Percentiles rank a stretch among this genome's conserved stretches.
These are phyloP conservation scores for Metschnikowia proteae DNA, from an alignment of 805 yeast species.

Conservation along the genomic window DNA sequence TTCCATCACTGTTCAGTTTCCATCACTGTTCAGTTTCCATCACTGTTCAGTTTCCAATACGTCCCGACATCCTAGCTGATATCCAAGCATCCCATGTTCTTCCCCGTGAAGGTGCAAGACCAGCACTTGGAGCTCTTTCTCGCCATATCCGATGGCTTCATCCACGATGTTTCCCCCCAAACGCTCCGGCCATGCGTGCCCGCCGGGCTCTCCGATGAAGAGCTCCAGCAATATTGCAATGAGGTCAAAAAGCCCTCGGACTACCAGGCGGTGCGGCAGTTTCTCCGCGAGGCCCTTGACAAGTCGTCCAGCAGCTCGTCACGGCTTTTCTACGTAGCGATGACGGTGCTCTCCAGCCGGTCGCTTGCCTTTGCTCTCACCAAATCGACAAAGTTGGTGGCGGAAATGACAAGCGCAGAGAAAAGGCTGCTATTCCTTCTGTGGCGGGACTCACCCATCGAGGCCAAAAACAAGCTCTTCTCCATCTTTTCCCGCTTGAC, in stretches of 20 bases:
- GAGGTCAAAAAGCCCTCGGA: slow-evolving; percentile 26
- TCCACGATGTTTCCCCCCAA: slow-evolving; percentile 31
- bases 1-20: too few relatives aligned
- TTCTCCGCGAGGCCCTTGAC: slow-evolving; percentile 12
- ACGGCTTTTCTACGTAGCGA: slow-evolving; percentile 23
- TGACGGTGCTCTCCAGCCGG: slow-evolving; percentile 28
- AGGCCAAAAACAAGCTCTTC: slow-evolving; percentile 33
- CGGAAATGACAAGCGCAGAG: slow-evolving; percentile 35
- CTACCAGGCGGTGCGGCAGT: slow-evolving; percentile 25
- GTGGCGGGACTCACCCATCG: slow-evolving; percentile 43
- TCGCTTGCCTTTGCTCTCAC: slow-evolving; percentile 29
- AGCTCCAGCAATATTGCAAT: slow-evolving; percentile 26
- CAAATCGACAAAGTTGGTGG: slow-evolving; percentile 29
- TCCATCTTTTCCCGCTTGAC: slow-evolving; percentile 26
- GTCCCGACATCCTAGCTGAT: too few relatives aligned
- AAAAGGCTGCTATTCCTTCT: slow-evolving; percentile 28
- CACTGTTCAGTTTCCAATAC: too few relatives aligned
- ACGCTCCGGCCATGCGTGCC: slow-evolving; percentile 24
- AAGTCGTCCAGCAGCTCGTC: slow-evolving; percentile 18
- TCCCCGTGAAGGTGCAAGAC: slow-evolving; percentile 18
- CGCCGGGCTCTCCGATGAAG: slow-evolving; percentile 25
- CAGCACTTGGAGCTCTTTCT: slow-evolving; percentile 27
- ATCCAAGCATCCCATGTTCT: background rate
- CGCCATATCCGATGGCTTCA: slow-evolving; percentile 32
- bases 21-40: too few relatives aligned